phyloP scores from a whole-genome alignment of 2,329 filamentous ascomycete species.

The Hortaea sp. region DNA sequence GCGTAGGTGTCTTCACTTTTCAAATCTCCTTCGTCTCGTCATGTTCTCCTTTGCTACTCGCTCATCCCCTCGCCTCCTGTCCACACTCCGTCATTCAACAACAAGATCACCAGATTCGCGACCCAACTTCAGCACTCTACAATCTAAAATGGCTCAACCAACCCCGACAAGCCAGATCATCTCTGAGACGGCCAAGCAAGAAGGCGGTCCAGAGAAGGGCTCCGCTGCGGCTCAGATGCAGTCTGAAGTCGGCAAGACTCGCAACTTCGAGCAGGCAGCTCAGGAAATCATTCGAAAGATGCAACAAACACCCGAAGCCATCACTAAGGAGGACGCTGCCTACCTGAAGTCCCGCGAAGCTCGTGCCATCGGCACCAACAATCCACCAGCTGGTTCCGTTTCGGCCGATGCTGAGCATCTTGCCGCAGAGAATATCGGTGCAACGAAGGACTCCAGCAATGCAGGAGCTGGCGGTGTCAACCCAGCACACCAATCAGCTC shows the following conservation, averaged over 20 bases:
- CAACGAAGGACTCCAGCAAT: conserved; percentile 3
- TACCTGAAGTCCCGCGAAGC: conserved; percentile 33
- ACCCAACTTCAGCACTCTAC: no score
- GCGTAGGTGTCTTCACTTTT: no score
- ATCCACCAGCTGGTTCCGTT: conserved; percentile 23
- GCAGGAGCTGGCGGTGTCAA: neutral
- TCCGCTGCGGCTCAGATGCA: conserved; percentile 26
- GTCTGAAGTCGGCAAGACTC: conserved; percentile 19
- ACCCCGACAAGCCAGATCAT: conserved; percentile 16
- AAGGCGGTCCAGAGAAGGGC: conserved; percentile 23
- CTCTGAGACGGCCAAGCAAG: conserved; percentile 23
- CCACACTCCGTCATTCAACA: no score
- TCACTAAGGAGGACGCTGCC: conserved; percentile 30
- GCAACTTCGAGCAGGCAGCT: conserved; percentile 21
- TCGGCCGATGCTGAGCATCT: conserved; percentile 31
- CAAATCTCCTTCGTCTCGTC: no score
- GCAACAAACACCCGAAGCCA: conserved; percentile 19
- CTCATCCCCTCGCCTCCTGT: no score
- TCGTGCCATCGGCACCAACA: conserved; percentile 19
- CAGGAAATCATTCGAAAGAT: conserved; percentile 21
- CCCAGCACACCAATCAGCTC: conserved; percentile 16
- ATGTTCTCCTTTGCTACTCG: no score
- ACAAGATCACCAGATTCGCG: no score
- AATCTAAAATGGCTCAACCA: conserved; percentile 2
- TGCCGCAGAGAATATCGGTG: conserved; percentile 22